Conservation (phyloP, 768 basidiomycete genomes). For the Tricholoma furcatifolium region DNA sequence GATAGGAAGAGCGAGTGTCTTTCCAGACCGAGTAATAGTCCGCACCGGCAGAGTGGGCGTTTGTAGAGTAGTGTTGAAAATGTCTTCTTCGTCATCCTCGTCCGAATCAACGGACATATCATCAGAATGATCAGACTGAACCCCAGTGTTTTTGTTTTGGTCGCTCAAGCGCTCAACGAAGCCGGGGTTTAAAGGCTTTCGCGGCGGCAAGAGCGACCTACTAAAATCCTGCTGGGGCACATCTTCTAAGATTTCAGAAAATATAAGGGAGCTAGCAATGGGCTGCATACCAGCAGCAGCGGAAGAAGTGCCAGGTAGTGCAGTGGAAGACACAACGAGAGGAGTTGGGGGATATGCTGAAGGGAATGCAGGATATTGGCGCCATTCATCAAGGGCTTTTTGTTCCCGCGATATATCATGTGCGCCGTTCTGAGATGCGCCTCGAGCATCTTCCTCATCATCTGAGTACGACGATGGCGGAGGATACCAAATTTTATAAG, state of each 20-base stretch:
- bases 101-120: slow-evolving; percentile 31
- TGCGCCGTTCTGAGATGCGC: slow-evolving; percentile 2
- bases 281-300: neutral
- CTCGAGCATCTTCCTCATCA: slow-evolving; percentile 28
- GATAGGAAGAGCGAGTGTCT: slow-evolving; percentile 7
- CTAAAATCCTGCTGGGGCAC: slow-evolving; percentile 58
- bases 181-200: slow-evolving; percentile 59
- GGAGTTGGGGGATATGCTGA: slow-evolving; percentile 78
- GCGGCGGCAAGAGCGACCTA: slow-evolving; percentile 65
- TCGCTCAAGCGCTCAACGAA: slow-evolving; percentile 64
- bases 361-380: slow-evolving; percentile 71
- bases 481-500: slow-evolving; percentile 60
- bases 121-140: slow-evolving; percentile 26
- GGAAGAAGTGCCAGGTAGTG: slow-evolving; percentile 17
- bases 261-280: slow-evolving; percentile 15
- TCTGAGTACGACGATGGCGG: slow-evolving; percentile 45
- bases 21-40: slow-evolving; percentile 9
- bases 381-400: slow-evolving; percentile 61
- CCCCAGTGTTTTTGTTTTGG: slow-evolving; percentile 38
- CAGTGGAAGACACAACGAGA: slow-evolving; percentile 33
- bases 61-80: slow-evolving; percentile 64
- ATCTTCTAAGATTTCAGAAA: slow-evolving; percentile 41
- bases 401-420: slow-evolving; percentile 13
- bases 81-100: slow-evolving; percentile 48
- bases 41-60: slow-evolving; percentile 46